Base-by-base conservation (phyloP, 106 monocot genomes). In the Narthecium ossifragum region DNA sequence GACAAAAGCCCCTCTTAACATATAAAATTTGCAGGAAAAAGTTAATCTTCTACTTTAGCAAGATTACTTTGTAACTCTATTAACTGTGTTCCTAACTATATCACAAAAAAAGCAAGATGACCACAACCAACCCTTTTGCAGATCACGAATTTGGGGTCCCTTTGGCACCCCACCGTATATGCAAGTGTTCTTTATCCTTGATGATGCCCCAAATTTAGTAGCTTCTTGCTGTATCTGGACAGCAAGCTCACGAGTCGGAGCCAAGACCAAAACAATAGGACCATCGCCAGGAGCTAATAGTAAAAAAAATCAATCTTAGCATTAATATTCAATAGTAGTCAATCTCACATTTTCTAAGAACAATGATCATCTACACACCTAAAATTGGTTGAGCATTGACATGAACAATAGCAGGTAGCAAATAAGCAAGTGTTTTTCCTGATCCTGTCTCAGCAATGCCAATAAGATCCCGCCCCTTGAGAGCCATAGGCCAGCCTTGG, bases 111-210 rank as follows among this genome's bases (percentile, higher is more conserved):
- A 31, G 43, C 53, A 21, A 48, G 34, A 49, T 36, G 13, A 21
- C 32, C 53, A 55, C 31, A 28, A 70, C 47, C 21, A 50, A 98
- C 96, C 96, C 82, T 84, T 98, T 51, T 96, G 94, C 46, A 98
- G 96, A 79, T 98, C 96, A 52, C 90, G 83, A 74, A 98, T 84
- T 66, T 98, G 96, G 52, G 96, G 86, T 28, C 90, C 96, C 71
- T 90, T 98, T 37, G 96, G 96, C 63, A 98, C 96, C 31, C 90
- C 96, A 69, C 90, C 96, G 87, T 98, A 98, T 54, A 98, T 98
- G 60, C 96, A 98, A 21, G 90, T 98, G 74, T 75, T 98, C 61
- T 98, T 98, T 45, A 98, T 81, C 63, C 81, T 98, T 25, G 90
- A 98, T 50, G 96, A 98, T 60, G 96, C 75, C 36, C 96, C 96